Evolutionary conservation across 768 basidiomycete species (phyloP), one percentile per base, ranked within the genome.

Genomic region (Boletus bicolor): DNA sequence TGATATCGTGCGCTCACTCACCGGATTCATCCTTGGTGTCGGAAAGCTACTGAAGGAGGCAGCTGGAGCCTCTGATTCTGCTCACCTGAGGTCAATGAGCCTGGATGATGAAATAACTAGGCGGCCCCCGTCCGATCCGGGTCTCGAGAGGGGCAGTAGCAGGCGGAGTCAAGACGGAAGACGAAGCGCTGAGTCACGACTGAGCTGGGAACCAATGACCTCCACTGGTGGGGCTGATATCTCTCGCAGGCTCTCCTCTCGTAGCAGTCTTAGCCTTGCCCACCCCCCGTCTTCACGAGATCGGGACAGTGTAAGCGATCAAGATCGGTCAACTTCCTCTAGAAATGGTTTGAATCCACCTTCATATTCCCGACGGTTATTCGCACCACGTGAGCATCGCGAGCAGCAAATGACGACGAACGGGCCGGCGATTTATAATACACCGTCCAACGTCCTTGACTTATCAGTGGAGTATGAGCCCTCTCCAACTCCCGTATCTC

Each of bases 1-100:
- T 66, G 91, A 93, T 67, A 75, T 91, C 44, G 85, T 92, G 4
- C 75, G 91, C 52, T 84, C 82, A 7, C 75, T 89, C 68, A 93
- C 91, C 8, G 85, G 83, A 41, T 82, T 93, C 55, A 70, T 93
- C 60, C 73, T 92, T n/a, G 86, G 87, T 34, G 77, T 87, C 7
- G 89, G 91, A 34, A 82, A 81, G 68, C 76, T 87, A 11, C 68
- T 91, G 55, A 78, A 83, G 56, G 90, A 91, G 50, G 68, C 77
- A 24, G 71, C 68, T 26, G 69, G 65, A 17, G 54, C 71, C 49
- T 42, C 71, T 43, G 64, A 68, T 53, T 64, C 68, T 11, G 73
- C 71, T 21, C 74, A 73, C 47, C 65, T 77, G 41, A 82, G 82
- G 55, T 81, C 80, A 46, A 68, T 77, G 37, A 86, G 84, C 68